Base-by-base conservation (phyloP, 2,329 filamentous ascomycete genomes). In the Botryosphaeria dothidea region DNA sequence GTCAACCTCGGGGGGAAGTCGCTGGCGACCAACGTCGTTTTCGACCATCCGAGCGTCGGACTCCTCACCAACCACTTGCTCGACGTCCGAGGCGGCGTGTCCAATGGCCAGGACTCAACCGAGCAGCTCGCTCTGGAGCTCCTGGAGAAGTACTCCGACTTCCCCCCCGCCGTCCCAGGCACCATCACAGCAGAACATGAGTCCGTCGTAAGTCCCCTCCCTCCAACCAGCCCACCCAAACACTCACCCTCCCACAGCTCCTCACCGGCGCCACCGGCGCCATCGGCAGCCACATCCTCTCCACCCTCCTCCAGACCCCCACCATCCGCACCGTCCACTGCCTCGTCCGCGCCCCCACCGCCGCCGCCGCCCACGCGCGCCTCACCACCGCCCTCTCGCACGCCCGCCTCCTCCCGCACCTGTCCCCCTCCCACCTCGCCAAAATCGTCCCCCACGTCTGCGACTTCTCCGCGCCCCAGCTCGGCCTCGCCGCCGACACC, bases 191-290 rank as follows among this genome's bases (percentile, higher is more conserved):
- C 43, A 5, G 62, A 69, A 13, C 43, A 62, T 23, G 73, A 74
- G 23, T 45, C 29, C 17, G 21, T 64, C n/a, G 61, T 64, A 43
- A 31, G 61, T 51, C 7, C 13, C 11, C 34, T 54, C 27, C 62
- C 27, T 4, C 19, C 51, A 29, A 11, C 34, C 4, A 21, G 13
- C 1, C 0, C 2, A 8, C 17, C 4, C 25, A 3, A 36, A 48
- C 15, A 25, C 36, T 43, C 21, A 43, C 60, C 21, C 8, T 9
- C 5, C 41, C 63, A 64, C 31, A 79, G 72, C 75, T 86, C 2
- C 73, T 90, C 2, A 90, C 88, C 0, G 88, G 88, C 1, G 82
- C 85, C 0, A 90, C 88, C 0, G 88, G 88, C 0, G 88, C 87
- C 2, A 78, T 90, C 0, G 88, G 88, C 1, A 79, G 84, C 0